Evolutionary conservation across 2,329 filamentous ascomycete species (phyloP), one percentile per base, ranked within the genome.

Genomic region (Aspergillus sp.): DNA sequence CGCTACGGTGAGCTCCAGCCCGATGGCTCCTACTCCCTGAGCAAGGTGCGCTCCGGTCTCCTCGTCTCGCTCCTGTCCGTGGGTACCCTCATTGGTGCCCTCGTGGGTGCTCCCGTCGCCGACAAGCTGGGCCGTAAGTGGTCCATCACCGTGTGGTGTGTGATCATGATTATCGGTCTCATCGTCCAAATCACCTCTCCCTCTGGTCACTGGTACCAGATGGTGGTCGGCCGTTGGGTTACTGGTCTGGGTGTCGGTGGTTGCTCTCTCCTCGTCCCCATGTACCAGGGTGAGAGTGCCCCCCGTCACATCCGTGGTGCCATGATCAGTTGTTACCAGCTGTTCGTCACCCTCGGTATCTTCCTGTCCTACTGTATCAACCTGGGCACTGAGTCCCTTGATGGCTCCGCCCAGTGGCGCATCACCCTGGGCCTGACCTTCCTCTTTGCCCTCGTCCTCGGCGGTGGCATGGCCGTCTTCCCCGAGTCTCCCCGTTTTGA

Each of bases 401-500:
- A 64, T 0, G 65, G 60, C 30, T 84, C 65, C 73, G 72, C 60
- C n/a, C 75, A 75, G 8, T 78, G 76, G 76, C 66, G 76, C 4
- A 76, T 79, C 45, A 73, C 75, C 2, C 80, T 84, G 63, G 82
- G 81, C 2, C 67, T 85, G 24, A 81, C 79, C 32, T 83, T 82
- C 65, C 71, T 83, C 53, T 84, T 79, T 68, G 77, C 82, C 8
- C 63, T 76, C 8, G 70, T 82, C 42, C 80, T 85, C 60, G 76
- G 77, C 16, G 62, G 72, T 33, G 81, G 81, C n/a, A 83, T 85
- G 59, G 60, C 75, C 17, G 76, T 81, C 63, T 77, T 84, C 56
- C 77, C 77, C 1, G 82, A 85, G 57, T 79, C 75, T 6, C 82
- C 82, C 7, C 78, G 82, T 10, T 84, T 76, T 68, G 79, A 81